Percentiles rank a stretch among this genome's conserved stretches.
phyloP scores from a whole-genome alignment of 2,329 filamentous ascomycete genomes.

The Boeremia exigua region DNA sequence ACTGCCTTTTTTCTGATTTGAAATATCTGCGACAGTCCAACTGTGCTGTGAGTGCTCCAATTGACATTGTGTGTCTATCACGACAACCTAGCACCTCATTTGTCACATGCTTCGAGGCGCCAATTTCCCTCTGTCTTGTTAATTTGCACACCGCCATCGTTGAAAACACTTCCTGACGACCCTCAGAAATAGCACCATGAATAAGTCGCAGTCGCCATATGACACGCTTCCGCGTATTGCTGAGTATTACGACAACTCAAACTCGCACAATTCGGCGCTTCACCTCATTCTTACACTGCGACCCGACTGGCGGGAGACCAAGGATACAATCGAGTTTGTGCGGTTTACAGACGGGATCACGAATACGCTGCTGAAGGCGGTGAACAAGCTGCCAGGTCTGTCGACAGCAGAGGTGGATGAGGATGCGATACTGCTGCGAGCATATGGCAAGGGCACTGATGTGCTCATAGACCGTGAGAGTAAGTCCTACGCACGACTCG shows the following conservation, averaged over 20 bases:
- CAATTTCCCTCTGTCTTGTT: constrained; percentile 12
- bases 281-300: constrained; percentile 78
- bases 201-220: constrained; percentile 36
- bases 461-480: constrained; percentile 95
- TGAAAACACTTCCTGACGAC: constrained; percentile 5
- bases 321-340: constrained; percentile 80
- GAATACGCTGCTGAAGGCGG: constrained; percentile 85
- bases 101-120: constrained; percentile 12
- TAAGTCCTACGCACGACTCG: constrained; percentile 50
- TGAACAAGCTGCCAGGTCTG: constrained; percentile 71
- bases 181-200: constrained; percentile 25
- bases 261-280: constrained; percentile 79
- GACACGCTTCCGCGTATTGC: constrained; percentile 65
- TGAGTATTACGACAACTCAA: constrained; percentile 76
- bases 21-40: neutral
- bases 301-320: constrained; percentile 79
- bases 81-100: neutral
- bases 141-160: constrained; percentile 14
- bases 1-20: neutral
- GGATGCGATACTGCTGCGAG: constrained; percentile 86
- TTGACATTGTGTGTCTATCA: neutral
- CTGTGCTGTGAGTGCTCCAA: constrained; percentile 9
- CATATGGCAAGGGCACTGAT: constrained; percentile 93
- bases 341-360: constrained; percentile 98
- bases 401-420: constrained; percentile 79